These are phyloP conservation scores for Russula brevipes DNA, from an alignment of 768 basidiomycete genomes.

Conservation along the genomic window DNA sequence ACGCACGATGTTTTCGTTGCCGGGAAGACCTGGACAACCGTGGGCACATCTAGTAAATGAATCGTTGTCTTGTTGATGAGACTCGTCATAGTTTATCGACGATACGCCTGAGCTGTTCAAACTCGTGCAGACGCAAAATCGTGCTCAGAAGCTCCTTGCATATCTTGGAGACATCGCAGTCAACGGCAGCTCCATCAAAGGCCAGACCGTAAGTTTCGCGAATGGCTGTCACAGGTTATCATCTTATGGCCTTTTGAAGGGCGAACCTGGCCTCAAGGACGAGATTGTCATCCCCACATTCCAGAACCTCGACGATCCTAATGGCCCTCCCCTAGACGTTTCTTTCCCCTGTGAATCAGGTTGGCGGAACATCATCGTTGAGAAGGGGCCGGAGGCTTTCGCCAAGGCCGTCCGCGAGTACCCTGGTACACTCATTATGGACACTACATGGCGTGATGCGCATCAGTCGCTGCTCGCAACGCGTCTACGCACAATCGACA, in stretches of 20 bases:
- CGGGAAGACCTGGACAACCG: slow-evolving; percentile 98
- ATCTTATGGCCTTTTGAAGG: slow-evolving; percentile 35
- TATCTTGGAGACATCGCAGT: slow-evolving; percentile 98
- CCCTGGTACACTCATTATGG: slow-evolving; percentile 93
- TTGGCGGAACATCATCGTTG: slow-evolving; percentile 98
- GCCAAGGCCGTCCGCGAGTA: slow-evolving; percentile 97
- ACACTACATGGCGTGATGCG: slow-evolving; percentile 99
- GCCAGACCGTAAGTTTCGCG: slow-evolving; percentile 54
- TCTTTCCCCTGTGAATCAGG: slow-evolving; percentile 79
- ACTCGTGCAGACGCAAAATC: slow-evolving; percentile 94
- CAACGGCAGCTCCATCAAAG: slow-evolving; percentile 97
- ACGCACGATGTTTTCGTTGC: slow-evolving; percentile 95
- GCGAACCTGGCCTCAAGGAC: slow-evolving; percentile 89
- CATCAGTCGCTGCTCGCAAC: slow-evolving; percentile 98
- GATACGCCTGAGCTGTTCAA: slow-evolving; percentile 99
- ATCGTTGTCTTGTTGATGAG: not conserved
- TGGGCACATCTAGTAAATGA: slow-evolving; percentile 32
- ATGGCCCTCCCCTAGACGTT: slow-evolving; percentile 70
- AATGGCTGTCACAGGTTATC: not conserved
- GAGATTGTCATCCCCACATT: slow-evolving; percentile 83
- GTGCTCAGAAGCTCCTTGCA: slow-evolving; percentile 93
- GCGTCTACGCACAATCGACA: slow-evolving; percentile 91
- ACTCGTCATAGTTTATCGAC: slow-evolving; percentile 78
- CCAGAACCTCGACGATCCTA: slow-evolving; percentile 70
- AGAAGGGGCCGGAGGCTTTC: slow-evolving; percentile 96